Evolutionary conservation across 371 early-diverging fungal species (phyloP).

Genomic region (Haplosporangium sp.): DNA sequence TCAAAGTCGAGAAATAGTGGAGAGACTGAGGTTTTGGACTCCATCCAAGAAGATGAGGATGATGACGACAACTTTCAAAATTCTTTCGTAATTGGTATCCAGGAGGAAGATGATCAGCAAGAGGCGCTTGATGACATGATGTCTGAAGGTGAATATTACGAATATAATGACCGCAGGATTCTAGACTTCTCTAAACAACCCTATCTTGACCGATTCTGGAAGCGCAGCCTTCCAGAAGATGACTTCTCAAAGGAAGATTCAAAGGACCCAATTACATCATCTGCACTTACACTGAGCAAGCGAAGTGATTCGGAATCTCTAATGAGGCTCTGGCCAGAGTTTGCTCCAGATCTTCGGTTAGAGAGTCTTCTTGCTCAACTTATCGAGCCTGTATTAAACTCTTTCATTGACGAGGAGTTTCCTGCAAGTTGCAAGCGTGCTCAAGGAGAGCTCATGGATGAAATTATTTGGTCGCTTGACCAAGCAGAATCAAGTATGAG

Average conservation of each 20-base stretch:
- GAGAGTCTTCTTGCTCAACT: slow-evolving; percentile 34
- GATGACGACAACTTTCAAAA: slow-evolving; percentile 14
- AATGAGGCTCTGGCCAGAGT: slow-evolving; percentile 15
- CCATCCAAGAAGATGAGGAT: not conserved
- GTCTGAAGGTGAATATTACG: slow-evolving; percentile 13
- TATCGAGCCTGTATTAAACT: slow-evolving; percentile 30
- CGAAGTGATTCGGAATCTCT: not conserved
- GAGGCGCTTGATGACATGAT: slow-evolving; percentile 8
- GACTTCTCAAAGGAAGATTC: not conserved
- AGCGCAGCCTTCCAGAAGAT: slow-evolving; percentile 1
- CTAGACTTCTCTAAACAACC: not conserved
- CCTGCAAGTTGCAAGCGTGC: slow-evolving; percentile 43
- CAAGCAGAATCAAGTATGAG: slow-evolving; percentile 12
- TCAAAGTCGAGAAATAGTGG: not conserved
- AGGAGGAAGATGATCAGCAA: slow-evolving; percentile 4
- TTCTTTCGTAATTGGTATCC: slow-evolving; percentile 28
- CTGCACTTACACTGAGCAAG: not conserved
- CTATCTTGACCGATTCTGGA: slow-evolving; percentile 9
- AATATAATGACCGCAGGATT: not conserved
- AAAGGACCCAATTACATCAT: not conserved
- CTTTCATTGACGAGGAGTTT: slow-evolving; percentile 41
- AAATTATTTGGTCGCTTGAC: slow-evolving; percentile 41
- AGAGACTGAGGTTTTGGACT: not conserved
- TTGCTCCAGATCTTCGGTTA: slow-evolving; percentile 27
- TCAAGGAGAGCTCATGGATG: slow-evolving; percentile 50